Evolutionary conservation across 2,329 filamentous ascomycete genomes (phyloP).

Genomic region (Claviceps paspali): DNA sequence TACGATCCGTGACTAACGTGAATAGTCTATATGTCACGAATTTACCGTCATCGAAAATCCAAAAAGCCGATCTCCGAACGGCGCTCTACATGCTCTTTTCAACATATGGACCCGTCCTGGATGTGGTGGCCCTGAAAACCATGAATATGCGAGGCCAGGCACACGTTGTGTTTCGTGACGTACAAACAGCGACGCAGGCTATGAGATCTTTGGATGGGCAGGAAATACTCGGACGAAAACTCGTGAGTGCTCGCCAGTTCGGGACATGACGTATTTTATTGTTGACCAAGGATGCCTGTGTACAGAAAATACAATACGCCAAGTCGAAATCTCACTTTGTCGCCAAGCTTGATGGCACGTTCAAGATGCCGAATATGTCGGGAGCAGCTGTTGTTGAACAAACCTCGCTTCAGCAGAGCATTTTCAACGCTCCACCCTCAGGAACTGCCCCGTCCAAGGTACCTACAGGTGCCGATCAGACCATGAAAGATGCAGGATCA

Average conservation of each 20-base stretch:
- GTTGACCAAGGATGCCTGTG: background rate
- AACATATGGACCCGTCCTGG: constrained; percentile 82
- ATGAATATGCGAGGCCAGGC: constrained; percentile 91
- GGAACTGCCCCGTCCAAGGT: constrained; percentile 36
- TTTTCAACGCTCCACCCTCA: constrained; percentile 55
- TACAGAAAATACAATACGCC: constrained; percentile 80
- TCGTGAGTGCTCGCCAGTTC: constrained; percentile 42
- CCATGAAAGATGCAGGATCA: constrained; percentile 35
- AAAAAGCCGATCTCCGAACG: constrained; percentile 73
- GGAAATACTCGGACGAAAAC: constrained; percentile 67
- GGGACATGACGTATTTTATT: background rate
- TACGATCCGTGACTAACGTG: too few relatives aligned
- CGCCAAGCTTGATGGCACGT: constrained; percentile 83
- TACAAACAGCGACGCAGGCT: constrained; percentile 83
- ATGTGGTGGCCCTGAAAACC: constrained; percentile 80
- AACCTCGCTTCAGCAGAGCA: constrained; percentile 63
- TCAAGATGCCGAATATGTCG: constrained; percentile 47
- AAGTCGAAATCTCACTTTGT: constrained; percentile 81
- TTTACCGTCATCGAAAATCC: constrained; percentile 71
- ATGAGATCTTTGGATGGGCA: constrained; percentile 80
- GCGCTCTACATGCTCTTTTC: constrained; percentile 88
- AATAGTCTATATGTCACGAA: constrained; percentile 75
- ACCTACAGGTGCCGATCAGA: constrained; percentile 28
- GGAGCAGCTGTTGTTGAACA: constrained; percentile 43
- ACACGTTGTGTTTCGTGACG: constrained; percentile 78